Evolutionary conservation across 768 basidiomycete genomes (phyloP).

Genomic region (Tulasnella sp.): DNA sequence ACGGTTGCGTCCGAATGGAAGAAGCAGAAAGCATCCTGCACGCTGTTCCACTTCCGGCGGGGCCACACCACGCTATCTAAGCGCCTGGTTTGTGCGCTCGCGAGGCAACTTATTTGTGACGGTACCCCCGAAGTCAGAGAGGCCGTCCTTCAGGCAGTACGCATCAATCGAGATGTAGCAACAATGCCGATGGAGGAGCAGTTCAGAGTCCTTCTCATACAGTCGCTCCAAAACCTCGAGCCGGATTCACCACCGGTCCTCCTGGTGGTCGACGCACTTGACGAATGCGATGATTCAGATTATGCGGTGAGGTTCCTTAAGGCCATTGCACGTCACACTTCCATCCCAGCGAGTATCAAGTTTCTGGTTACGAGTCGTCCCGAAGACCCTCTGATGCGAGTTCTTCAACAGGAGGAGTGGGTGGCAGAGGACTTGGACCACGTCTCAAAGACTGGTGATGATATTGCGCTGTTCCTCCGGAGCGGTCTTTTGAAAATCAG

Average conservation of each 20-base stretch:
- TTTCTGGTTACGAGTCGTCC: neutral
- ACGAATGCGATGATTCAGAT: neutral
- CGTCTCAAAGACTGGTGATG: neutral
- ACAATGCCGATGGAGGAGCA: neutral
- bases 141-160: neutral
- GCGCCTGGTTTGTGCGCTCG: neutral
- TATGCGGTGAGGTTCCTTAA: neutral
- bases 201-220: neutral
- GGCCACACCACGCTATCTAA: neutral
- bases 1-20: neutral
- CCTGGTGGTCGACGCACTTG: neutral
- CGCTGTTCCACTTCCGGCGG: neutral
- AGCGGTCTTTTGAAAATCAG: neutral
- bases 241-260: neutral
- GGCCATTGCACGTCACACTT: neutral
- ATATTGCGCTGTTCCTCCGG: neutral
- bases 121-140: neutral
- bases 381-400: neutral
- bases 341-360: neutral
- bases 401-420: neutral
- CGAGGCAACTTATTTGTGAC: neutral
- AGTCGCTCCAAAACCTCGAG: neutral
- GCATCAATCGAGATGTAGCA: neutral
- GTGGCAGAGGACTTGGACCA: neutral
- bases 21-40: neutral